These are phyloP conservation scores for Priceomyces fermenticarens DNA, from an alignment of 805 yeast genomes.

Conservation along the genomic window DNA sequence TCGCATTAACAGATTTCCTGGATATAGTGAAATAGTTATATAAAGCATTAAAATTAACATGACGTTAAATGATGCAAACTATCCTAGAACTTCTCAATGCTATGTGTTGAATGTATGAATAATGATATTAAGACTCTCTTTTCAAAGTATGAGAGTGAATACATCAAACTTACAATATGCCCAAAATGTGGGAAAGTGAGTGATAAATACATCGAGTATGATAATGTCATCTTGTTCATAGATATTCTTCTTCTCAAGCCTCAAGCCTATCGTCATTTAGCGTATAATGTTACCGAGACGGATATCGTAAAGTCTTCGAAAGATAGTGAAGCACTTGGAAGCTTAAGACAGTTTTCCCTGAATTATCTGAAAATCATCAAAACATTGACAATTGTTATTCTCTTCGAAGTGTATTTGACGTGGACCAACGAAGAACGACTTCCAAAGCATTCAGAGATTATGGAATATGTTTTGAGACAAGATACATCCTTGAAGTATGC, in stretches of 20 bases:
- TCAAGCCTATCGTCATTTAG: conserved; percentile 83
- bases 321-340: conserved; percentile 10
- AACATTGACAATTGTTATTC: conserved; percentile 56
- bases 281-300: conserved; percentile 59
- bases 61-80: no score
- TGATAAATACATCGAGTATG: conserved; percentile 90
- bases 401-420: conserved; percentile 84
- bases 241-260: conserved; percentile 82
- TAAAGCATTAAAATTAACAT: background rate
- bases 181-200: conserved; percentile 67
- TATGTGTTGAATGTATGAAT: conserved; percentile 84
- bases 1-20: background rate
- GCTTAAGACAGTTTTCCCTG: conserved; percentile 6
- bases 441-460: conserved; percentile 22
- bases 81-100: conserved; percentile 45
- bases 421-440: conserved; percentile 89
- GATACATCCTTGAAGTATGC: conserved; percentile 50
- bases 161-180: conserved; percentile 79
- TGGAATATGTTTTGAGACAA: conserved; percentile 25
- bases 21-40: background rate
- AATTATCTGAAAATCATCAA: conserved; percentile 31
- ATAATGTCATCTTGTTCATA: conserved; percentile 75
- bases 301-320: conserved; percentile 12
- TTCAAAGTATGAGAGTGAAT: conserved; percentile 70
- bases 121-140: conserved; percentile 60